These are phyloP conservation scores for Chrysanthemum makinoi DNA, from an alignment of 129 eudicot genomes.

Conservation along the genomic window DNA sequence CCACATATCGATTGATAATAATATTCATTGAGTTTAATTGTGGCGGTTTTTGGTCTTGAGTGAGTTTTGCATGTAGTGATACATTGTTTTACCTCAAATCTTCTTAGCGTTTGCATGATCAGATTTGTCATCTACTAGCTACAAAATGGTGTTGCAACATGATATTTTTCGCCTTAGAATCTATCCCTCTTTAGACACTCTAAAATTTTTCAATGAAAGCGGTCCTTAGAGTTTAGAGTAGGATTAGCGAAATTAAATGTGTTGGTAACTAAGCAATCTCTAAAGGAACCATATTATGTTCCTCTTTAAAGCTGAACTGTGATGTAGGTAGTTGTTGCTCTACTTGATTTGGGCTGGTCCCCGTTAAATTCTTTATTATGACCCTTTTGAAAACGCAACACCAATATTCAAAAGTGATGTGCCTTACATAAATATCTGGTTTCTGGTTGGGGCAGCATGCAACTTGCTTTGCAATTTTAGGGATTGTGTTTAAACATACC, in stretches of 20 bases:
- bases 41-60: not conserved
- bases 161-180: not conserved
- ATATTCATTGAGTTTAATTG: constrained; percentile 17
- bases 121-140: not conserved
- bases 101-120: not conserved
- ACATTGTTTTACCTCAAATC: not conserved
- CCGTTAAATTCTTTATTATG: not conserved
- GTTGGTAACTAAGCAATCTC: not conserved
- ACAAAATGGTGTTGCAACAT: not conserved
- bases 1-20: not conserved
- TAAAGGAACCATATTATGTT: constrained; percentile 21
- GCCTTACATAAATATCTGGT: constrained; percentile 18
- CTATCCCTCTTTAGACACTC: not conserved
- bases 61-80: not conserved
- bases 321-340: constrained; percentile 6
- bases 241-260: not conserved
- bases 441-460: constrained; percentile 22
- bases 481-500: not conserved
- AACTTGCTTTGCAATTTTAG: constrained; percentile 12
- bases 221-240: not conserved
- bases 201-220: not conserved
- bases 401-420: constrained; percentile 18
- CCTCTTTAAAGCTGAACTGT: constrained; percentile 6
- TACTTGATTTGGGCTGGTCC: not conserved
- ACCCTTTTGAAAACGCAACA: not conserved